Evolutionary conservation across 2,329 filamentous ascomycete species (phyloP), one percentile per base, ranked within the genome.

Genomic region (Verticillium isaacii): DNA sequence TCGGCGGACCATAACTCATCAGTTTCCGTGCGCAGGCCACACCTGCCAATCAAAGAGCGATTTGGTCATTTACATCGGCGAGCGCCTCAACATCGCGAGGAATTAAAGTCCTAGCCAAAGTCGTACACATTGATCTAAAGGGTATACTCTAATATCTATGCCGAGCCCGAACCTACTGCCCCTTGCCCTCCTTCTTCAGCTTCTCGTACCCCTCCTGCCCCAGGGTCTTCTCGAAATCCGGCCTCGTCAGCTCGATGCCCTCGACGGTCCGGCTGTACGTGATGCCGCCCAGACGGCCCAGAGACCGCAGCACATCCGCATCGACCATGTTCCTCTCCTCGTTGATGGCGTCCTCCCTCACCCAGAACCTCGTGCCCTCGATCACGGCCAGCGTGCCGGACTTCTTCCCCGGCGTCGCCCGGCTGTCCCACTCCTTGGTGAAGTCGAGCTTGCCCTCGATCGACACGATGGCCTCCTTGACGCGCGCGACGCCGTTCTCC

Each of bases 311-410:
- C 9, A 96, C 82, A 77, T 58, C 11, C 12, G 91, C 86, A 73
- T 96, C 90, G 62, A 98, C 80, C 52, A 91, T 69, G 66, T 87
- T 92, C 70, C 81, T 84, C 9, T 92, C 88, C 71, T 91, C 86
- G 68, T 96, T 91, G 64, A 97, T 79, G 2, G 93, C 93, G 76
- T 97, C 94, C 72, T 96, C 92, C 60, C 93, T 79, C 2, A 88
- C 92, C 92, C 93, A 97, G 72, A 97, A 97, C 32, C 89, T 82
- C 37, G 90, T 88, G 0, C 92, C 94, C 77, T 97, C 92, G 14
- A 97, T 80, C 37, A 96, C 83, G 1, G 85, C 89, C 65, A 97
- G 71, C 4, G 89, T 88, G 1, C 89, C 87, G 1, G 89, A 89
- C 79, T 88, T 93, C 77, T 88, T 89, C 2, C 91, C 92, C 0